phyloP scores from a whole-genome alignment of 1,284 basidiomycete genomes.

The Ganoderma sinense region DNA sequence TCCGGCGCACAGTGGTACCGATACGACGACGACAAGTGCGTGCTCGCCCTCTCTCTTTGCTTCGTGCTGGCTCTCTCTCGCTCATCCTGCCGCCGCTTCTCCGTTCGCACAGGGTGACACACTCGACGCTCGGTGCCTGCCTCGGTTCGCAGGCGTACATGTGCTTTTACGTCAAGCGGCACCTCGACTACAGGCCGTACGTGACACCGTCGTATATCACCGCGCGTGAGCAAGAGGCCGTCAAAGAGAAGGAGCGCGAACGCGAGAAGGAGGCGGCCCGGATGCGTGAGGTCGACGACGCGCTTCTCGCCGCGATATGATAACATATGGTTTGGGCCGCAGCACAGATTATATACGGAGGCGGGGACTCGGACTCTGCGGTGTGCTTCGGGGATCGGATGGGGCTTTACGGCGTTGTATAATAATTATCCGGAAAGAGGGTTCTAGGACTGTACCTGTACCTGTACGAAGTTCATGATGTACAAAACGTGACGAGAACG shows the following conservation, averaged over 20 bases:
- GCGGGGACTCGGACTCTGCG: background rate
- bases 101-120: conserved; percentile 63
- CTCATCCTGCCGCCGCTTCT: background rate
- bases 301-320: conserved; percentile 56
- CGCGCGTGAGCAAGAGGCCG: conserved; percentile 70
- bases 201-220: conserved; percentile 75
- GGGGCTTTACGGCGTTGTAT: conserved; percentile 12
- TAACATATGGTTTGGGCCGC: background rate
- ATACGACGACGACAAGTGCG: conserved; percentile 94
- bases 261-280: conserved; percentile 59
- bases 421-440: conserved; percentile 3
- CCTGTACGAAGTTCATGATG: conserved; percentile 13
- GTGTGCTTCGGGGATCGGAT: background rate
- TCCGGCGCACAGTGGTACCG: conserved; percentile 81
- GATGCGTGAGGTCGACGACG: conserved; percentile 70
- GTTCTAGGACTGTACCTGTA: conserved; percentile 8
- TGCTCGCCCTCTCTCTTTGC: conserved; percentile 12
- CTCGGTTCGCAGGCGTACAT: conserved; percentile 84
- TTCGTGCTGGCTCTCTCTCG: background rate
- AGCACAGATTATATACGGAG: background rate
- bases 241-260: conserved; percentile 69
- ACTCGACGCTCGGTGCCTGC: conserved; percentile 71
- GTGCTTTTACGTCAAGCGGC: conserved; percentile 92
- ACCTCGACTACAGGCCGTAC: conserved; percentile 81
- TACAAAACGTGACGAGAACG: conserved; percentile 21